Conservation (phyloP, 371 early-diverging fungal species). For the Circinella minor region DNA sequence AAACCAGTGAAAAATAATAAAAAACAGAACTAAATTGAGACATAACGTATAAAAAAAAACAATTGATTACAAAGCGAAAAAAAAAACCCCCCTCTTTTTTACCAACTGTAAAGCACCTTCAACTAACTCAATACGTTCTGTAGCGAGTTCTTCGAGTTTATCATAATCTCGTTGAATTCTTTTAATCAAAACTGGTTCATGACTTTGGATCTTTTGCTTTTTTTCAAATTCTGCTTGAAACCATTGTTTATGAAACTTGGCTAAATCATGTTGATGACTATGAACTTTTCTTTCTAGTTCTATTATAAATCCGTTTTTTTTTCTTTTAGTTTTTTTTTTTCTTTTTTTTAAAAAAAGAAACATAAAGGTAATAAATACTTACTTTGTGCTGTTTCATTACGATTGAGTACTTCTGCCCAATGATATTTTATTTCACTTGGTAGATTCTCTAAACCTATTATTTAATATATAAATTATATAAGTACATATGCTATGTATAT, state of each 20-base stretch:
- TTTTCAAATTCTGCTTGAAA: conserved; percentile 41
- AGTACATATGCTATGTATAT: too few relatives aligned
- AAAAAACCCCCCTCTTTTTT: conserved; percentile 14
- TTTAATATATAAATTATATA: background rate
- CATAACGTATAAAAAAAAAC: background rate
- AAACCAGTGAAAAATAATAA: background rate
- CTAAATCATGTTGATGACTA: conserved; percentile 39
- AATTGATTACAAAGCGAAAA: background rate
- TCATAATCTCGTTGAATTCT: conserved; percentile 47
- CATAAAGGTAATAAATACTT: background rate
- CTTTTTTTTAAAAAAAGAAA: background rate
- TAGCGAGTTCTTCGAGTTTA: conserved; percentile 44
- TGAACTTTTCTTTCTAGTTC: conserved; percentile 42
- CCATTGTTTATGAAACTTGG: conserved; percentile 47
- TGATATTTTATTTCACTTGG: conserved; percentile 58
- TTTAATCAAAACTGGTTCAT: conserved; percentile 42
- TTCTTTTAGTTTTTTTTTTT: background rate
- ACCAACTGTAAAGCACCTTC: conserved; percentile 51
- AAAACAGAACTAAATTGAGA: too few relatives aligned
- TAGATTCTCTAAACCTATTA: conserved; percentile 51
- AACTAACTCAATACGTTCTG: conserved; percentile 46
- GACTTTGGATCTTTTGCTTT: conserved; percentile 31
- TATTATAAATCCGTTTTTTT: conserved; percentile 10
- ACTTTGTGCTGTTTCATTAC: conserved; percentile 45
- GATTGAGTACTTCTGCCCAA: conserved; percentile 51